Conservation (phyloP, 1,284 basidiomycete species). For the Sporisorium scitamineum region DNA sequence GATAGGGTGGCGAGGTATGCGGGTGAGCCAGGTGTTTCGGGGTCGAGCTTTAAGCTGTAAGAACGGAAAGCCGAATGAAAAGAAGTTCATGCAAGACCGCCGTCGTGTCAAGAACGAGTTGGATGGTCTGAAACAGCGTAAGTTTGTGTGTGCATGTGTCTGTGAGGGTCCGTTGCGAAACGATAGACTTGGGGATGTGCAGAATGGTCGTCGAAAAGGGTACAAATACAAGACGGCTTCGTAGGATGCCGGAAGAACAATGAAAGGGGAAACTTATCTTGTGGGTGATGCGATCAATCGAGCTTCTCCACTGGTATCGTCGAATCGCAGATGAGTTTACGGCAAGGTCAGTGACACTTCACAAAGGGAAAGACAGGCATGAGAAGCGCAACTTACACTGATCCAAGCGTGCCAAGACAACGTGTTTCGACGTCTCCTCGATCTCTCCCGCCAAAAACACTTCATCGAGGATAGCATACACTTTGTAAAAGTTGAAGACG, state of each 20-base stretch:
- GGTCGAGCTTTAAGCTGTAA: slow-evolving; percentile 45
- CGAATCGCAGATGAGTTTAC: background rate
- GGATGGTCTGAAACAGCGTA: background rate
- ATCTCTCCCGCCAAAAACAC: slow-evolving; percentile 99
- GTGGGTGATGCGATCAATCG: slow-evolving; percentile 15
- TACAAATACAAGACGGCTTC: slow-evolving; percentile 20
- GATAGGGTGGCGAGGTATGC: slow-evolving; percentile 31
- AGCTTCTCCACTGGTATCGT: slow-evolving; percentile 38
- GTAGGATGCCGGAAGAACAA: background rate
- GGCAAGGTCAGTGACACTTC: background rate
- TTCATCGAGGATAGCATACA: slow-evolving; percentile 96
- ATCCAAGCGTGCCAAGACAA: slow-evolving; percentile 88
- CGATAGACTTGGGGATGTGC: background rate
- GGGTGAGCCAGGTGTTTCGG: slow-evolving; percentile 32
- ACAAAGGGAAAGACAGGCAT: too few relatives aligned
- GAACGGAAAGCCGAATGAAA: background rate
- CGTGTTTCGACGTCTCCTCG: slow-evolving; percentile 96
- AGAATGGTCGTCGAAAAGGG: background rate
- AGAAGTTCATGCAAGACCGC: too few relatives aligned
- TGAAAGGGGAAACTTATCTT: background rate
- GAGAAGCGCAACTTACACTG: slow-evolving; percentile 48
- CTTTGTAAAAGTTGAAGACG: slow-evolving; percentile 99
- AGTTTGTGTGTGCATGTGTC: background rate
- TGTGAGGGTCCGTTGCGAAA: background rate
- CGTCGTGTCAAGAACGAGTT: too few relatives aligned